Evolutionary conservation across 2,329 filamentous ascomycete genomes (phyloP), one percentile per base, ranked within the genome.

Genomic region (Delphinella strobiligena): DNA sequence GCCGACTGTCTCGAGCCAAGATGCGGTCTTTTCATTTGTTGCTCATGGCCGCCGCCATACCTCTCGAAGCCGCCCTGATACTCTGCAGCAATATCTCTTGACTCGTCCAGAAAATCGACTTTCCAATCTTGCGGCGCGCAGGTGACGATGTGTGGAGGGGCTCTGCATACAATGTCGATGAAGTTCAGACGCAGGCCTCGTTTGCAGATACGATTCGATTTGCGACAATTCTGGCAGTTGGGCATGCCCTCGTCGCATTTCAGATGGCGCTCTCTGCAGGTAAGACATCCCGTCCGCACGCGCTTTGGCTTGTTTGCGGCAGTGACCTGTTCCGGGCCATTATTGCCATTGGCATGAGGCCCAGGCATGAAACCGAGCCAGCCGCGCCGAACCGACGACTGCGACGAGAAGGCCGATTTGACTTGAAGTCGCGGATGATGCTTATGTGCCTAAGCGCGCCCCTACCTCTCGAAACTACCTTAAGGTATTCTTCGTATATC

Each of bases 151-250:
- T 27, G 22, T 9, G 77, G 79, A 38, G 80, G 84, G 36, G 68
- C 64, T 52, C 82, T 77, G 41, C 81, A 78, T 45, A 80, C 80
- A 3, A 80, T 82, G 54, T 94, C 87, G 49, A 94, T 87, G 53
- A 94, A 96, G 62, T 94, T 95, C 31, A 96, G 68, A 29, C 85
- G 75, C 37, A 95, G 69, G 14, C 88, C 89, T 50, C 87, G 76
- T 57, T 88, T 87, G 66, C 89, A 96, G 42, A 79, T 68, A 37
- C 89, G 72, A 53, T 78, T 88, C 38, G 88, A 91, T 62, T 93
- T 95, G 43, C 77, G 75, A 61, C 89, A 95, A 54, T 95, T 95
- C 51, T 82, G 68, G 54, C 75, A 80, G 40, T 66, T 63, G 8
- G 75, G 74, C 44, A 69, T 54, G 4, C 69, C 79, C 59, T 93